Evolutionary conservation across 2,329 filamentous ascomycete species (phyloP), one percentile per base, ranked within the genome.

Genomic region (Ceratocystis harringtonii): DNA sequence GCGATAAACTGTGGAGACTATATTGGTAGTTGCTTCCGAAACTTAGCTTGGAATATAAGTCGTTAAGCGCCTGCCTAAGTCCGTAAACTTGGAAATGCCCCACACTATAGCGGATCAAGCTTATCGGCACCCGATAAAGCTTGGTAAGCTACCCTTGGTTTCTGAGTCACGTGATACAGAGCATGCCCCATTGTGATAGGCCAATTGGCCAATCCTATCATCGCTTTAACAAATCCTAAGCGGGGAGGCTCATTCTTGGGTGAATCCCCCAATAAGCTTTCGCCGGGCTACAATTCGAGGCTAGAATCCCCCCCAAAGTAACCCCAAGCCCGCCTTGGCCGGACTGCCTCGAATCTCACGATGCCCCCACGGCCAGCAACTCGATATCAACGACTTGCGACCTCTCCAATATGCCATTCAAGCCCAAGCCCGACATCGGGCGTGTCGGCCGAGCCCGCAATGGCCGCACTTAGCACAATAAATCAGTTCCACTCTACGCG

Each of bases 351-450:
- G 12, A n/a, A 58, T n/a, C 25, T 41, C 50, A 57, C 30, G 15
- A 66, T 66, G 61, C 50, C 65, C 63, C 61, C 30, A 44, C 61
- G 65, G 61, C 50, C 65, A 19, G 65, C 36, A 5, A 48, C 57
- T 22, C 41, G 61, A 28, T 61, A 65, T 19, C 32, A 19, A 8
- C 22, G 32, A 22, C 52, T 58, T 25, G 17, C 45, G 28, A 52
- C 12, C 17, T 50, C 52, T 57, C 25, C 48, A 44, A 17, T 32
- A 57, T 43, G 25, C 28, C 43, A 6, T 1, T 48, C 61, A 25
- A 36, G n/a, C 5, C 48, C 61, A 25, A 36, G n/a, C n/a, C 19
- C 41, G 28, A 45, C 28, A 22, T 12, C n/a, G 15, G 48, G 48
- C 28, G 25, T 30, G 43, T 43, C 25, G 22, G 8, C 22, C 17